A percentile compares a stretch with the other conserved stretches of the same genome.
These are phyloP conservation scores for Ogataea nonfermentans DNA, from an alignment of 805 yeast genomes.

Conservation along the genomic window DNA sequence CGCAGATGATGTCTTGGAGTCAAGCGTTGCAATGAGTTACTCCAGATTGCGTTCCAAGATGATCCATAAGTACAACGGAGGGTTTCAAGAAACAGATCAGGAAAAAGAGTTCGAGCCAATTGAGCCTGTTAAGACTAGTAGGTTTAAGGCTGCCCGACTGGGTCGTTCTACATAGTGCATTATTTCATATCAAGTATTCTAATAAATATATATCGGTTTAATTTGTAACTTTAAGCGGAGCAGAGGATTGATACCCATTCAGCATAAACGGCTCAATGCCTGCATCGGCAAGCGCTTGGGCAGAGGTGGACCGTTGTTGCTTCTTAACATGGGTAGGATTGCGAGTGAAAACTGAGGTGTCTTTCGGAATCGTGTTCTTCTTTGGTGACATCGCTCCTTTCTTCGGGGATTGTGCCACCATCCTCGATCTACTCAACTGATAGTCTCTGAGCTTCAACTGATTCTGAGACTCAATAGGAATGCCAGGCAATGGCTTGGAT, in stretches of 20 bases:
- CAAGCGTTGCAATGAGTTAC: constrained; percentile 55
- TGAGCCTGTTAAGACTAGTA: constrained; percentile 60
- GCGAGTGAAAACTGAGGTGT: constrained; percentile 28
- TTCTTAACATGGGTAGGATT: constrained; percentile 20
- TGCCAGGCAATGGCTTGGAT: constrained; percentile 21
- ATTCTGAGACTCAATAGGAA: constrained; percentile 25
- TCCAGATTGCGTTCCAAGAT: constrained; percentile 53
- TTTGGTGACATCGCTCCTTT: background rate
- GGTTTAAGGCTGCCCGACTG: constrained; percentile 60
- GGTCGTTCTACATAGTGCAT: constrained; percentile 18
- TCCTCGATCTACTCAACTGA: constrained; percentile 1
- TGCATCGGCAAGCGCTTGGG: constrained; percentile 22
- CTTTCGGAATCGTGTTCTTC: constrained; percentile 9
- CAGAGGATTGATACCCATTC: constrained; percentile 28
- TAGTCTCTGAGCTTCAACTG: constrained; percentile 27
- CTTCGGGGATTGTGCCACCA: constrained; percentile 4
- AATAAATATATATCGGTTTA: constrained; percentile 6
- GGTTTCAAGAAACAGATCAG: constrained; percentile 43
- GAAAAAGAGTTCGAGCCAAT: constrained; percentile 66
- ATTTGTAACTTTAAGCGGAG: constrained; percentile 21
- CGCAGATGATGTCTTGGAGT: constrained; percentile 38
- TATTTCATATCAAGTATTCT: background rate
- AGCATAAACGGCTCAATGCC: constrained; percentile 33
- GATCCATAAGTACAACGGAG: constrained; percentile 43
- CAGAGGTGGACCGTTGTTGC: constrained; percentile 19